Evolutionary conservation across 2,329 filamentous ascomycete species (phyloP).

Genomic region (Pseudogymnoascus sp.): DNA sequence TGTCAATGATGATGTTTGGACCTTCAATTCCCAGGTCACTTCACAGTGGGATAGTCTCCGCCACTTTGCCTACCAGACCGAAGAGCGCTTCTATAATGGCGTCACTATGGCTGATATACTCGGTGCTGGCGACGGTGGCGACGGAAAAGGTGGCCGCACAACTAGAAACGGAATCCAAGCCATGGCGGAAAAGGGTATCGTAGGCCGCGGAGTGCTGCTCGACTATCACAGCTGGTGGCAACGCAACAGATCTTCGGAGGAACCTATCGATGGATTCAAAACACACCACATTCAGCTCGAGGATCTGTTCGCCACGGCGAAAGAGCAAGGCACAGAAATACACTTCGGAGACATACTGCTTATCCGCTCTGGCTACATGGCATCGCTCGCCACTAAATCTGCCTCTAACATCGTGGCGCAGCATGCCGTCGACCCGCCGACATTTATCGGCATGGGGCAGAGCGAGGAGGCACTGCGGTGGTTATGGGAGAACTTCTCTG

Average conservation of each 20-base stretch:
- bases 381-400: conserved; percentile 22
- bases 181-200: conserved; percentile 45
- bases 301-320: conserved; percentile 35
- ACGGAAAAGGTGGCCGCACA: conserved; percentile 16
- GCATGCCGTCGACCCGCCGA: conserved; percentile 30
- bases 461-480: conserved; percentile 33
- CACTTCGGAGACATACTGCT: conserved; percentile 42
- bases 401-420: conserved; percentile 29
- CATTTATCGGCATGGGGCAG: conserved; percentile 38
- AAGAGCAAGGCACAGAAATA: conserved; percentile 37
- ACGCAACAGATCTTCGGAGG: conserved; percentile 27
- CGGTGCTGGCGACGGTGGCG: conserved; percentile 21
- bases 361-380: conserved; percentile 38
- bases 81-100: conserved; percentile 31
- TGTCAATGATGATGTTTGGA: conserved; percentile 54
- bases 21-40: conserved; percentile 47
- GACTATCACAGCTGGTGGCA: conserved; percentile 39
- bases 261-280: conserved; percentile 31
- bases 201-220: conserved; percentile 44
- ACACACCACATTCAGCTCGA: conserved; percentile 29
- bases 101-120: conserved; percentile 32
- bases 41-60: conserved; percentile 49
- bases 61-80: conserved; percentile 42
- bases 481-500: conserved; percentile 34
- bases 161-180: conserved; percentile 38